Base-by-base conservation (phyloP, 2,329 filamentous ascomycete species). In the Alternaria sp. region DNA sequence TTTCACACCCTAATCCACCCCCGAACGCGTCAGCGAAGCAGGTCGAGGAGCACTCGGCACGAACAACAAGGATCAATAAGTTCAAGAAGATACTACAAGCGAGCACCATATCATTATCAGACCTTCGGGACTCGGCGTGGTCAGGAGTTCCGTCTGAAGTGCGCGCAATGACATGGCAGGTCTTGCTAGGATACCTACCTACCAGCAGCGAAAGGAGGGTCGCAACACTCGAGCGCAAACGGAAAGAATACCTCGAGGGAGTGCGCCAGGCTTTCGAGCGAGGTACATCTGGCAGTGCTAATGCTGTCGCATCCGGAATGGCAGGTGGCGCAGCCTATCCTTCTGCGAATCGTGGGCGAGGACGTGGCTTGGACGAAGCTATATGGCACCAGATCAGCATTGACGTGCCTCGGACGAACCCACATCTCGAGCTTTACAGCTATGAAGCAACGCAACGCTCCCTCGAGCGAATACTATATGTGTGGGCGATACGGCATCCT, bases 371-470 rank as follows among this genome's bases (percentile, higher is more conserved):
- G 17, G 96, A 99, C 69, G 95, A 99, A 80, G 90, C 92, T n/a
- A 88, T 99, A 58, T 99, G 95, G 95, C 95, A 99, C 80, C 95
- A 99, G 75, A 98, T 99, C 79, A 97, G 93, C 78, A 99, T 99
- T 72, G 95, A 99, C 74, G 92, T 98, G 23, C 95, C 95, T 3
- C 88, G 95, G 50, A 99, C 95, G 4, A 98, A 97, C 74, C 95
- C 95, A 10, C 95, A 98, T 78, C 89, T 99, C 53, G 91, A 96
- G 68, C 84, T 99, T 0, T 99, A 99, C 79, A 87, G 92, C 66
- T 98, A 97, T 74, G 94, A 98, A 78, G 94, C 94, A 4, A 99
- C 96, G 0, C 95, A 99, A 76, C 84, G 93, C 54, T 97, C 93
- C 1, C 81, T 99, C 13, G 96, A 99, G 78, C 88, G 94, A 48